Conservation (phyloP, 768 basidiomycete species). For the Hysterangium stoloniferum region DNA sequence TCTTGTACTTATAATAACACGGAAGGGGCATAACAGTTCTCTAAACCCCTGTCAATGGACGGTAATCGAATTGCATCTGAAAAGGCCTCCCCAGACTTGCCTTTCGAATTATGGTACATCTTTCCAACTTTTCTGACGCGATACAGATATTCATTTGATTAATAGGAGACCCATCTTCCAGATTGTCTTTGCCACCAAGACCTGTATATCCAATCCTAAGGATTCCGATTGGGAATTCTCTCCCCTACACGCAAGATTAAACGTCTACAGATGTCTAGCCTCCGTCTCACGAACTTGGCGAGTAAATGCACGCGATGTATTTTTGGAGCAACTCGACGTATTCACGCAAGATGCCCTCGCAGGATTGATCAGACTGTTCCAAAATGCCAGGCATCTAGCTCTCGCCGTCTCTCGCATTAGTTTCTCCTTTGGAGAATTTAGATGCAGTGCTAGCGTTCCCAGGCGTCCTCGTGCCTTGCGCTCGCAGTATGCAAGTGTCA, state of each 20-base stretch:
- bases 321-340: conserved; percentile 15
- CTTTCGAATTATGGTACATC: no score
- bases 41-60: no score
- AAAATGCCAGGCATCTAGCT: conserved; percentile 9
- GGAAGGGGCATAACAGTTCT: no score
- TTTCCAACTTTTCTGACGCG: no score
- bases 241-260: background rate
- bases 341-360: conserved; percentile 12
- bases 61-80: no score
- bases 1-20: no score
- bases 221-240: conserved; percentile 1
- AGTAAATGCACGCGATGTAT: conserved; percentile 14
- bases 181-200: conserved; percentile 3
- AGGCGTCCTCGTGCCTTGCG: conserved; percentile 7
- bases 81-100: no score
- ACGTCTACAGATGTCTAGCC: conserved; percentile 10
- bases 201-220: conserved; percentile 8
- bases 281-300: conserved; percentile 14
- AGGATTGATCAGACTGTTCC: conserved; percentile 11
- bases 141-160: background rate
- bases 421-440: conserved; percentile 13
- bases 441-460: conserved; percentile 13
- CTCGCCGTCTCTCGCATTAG: conserved; percentile 12
- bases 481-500: background rate
- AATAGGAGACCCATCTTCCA: conserved; percentile 8